Percentiles rank a stretch among this genome's conserved stretches.
These are phyloP conservation scores for Phytophthora nicotianae DNA, from an alignment of 352 stramenopile genomes.

Conservation along the genomic window DNA sequence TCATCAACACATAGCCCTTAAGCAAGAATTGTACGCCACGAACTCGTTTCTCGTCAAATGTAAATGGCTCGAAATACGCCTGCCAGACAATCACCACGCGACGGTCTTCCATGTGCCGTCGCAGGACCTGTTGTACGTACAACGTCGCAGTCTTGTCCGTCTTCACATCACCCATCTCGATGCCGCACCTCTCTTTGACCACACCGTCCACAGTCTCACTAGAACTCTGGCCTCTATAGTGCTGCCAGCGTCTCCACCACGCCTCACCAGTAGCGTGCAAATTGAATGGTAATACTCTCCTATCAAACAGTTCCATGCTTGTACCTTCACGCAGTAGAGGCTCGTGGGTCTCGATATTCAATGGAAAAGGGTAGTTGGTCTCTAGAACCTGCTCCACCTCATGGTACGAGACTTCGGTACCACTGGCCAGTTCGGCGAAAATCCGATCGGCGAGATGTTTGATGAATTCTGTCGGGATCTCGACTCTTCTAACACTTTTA, in stretches of 20 bases:
- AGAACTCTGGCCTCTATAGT: slow-evolving; percentile 24
- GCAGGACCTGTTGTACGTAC: slow-evolving; percentile 53
- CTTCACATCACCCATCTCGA: slow-evolving; percentile 52
- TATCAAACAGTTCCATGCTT: slow-evolving; percentile 39
- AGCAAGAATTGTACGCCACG: slow-evolving; percentile 25
- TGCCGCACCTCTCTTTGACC: slow-evolving; percentile 50
- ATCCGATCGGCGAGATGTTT: slow-evolving; percentile 22
- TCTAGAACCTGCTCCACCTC: slow-evolving; percentile 45
- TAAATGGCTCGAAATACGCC: slow-evolving; percentile 50
- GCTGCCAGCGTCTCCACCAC: slow-evolving; percentile 40
- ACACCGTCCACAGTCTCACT: slow-evolving; percentile 35
- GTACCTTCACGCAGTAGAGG: slow-evolving; percentile 31
- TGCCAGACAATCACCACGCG: slow-evolving; percentile 63
- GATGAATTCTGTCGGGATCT: slow-evolving; percentile 22
- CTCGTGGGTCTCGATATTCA: slow-evolving; percentile 6
- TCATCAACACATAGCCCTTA: slow-evolving; percentile 23
- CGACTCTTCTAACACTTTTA: slow-evolving; percentile 21
- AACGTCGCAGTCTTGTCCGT: slow-evolving; percentile 50
- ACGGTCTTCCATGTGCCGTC: slow-evolving; percentile 49
- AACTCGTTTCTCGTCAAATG: slow-evolving; percentile 45
- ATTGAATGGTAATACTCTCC: slow-evolving; percentile 36
- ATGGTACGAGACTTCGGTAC: slow-evolving; percentile 37
- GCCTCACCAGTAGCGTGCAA: slow-evolving; percentile 36
- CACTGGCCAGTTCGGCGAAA: slow-evolving; percentile 32
- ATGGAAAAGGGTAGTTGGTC: slow-evolving; percentile 20